Evolutionary conservation across 2,329 filamentous ascomycete genomes (phyloP), one percentile per base, ranked within the genome.

Genomic region (Huntiella omanensis): DNA sequence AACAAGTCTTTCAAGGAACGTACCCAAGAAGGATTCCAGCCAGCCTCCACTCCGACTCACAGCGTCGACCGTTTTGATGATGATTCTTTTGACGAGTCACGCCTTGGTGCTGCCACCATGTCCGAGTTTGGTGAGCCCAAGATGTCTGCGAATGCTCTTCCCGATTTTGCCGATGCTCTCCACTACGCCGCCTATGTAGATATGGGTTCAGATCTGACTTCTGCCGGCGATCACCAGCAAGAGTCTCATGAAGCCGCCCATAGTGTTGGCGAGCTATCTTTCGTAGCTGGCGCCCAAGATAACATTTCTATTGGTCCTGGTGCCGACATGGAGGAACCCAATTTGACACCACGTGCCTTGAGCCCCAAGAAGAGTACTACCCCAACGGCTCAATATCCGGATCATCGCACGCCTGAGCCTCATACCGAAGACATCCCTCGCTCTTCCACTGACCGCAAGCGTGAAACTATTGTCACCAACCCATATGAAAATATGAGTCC

Each of bases 191-290:
- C 83, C 53, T 54, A 63, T 1, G 66, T 71, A 8, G 71, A 75
- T 34, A 40, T 47, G 15, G 85, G 92, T 51, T 70, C 84, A 12
- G 79, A 75, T 40, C 93, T 86, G 13, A 92, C 92, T 56, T 85
- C 85, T 2, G 94, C 87, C 0, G 70, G 87, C 43, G 35, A 39
- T 45, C 38, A 42, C 37, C 33, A 40, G 15, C 33, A 38, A 41
- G 42, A 46, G n/a, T 33, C 32, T 10, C 28, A 39, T 43, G 33
- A 13, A 12, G 40, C 15, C 5, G 33, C 40, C 7, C 33, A 12
- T 17, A 17, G 16, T 13, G 12, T n/a, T 17, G 36, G 22, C 36
- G 47, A 49, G 19, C 15, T 49, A 12, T 49, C 47, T 6, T 49
- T 49, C 42, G 13, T 49, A 42, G 43, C 47, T 17, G 47, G 47